phyloP scores from a whole-genome alignment of 1,284 basidiomycete genomes.

The Sphagnurus paluster region DNA sequence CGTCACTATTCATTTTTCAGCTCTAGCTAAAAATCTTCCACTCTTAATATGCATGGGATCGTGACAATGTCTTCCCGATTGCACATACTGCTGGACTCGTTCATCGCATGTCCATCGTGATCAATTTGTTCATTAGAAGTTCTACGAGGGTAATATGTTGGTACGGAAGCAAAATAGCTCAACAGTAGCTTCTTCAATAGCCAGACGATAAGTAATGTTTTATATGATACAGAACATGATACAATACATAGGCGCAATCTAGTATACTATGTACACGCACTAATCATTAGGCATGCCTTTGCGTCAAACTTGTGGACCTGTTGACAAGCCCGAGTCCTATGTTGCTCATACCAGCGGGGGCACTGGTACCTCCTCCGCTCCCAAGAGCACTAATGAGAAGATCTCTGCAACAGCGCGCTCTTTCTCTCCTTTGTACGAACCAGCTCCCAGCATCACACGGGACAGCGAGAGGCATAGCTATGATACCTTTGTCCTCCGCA shows the following conservation, averaged over 20 bases:
- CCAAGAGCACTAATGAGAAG: conserved; percentile 59
- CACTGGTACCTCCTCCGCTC: conserved; percentile 29
- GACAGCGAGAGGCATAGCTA: conserved; percentile 55
- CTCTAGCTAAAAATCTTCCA: too few relatives aligned
- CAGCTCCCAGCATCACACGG: conserved; percentile 61
- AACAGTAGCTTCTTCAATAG: too few relatives aligned
- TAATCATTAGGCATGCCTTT: conserved; percentile 5
- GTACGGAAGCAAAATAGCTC: too few relatives aligned
- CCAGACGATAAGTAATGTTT: too few relatives aligned
- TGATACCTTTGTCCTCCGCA: conserved; percentile 56
- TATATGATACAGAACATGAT: too few relatives aligned
- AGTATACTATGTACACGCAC: not conserved
- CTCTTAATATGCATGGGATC: too few relatives aligned
- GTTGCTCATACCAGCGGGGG: conserved; percentile 27
- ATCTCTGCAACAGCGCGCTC: conserved; percentile 67
- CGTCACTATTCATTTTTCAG: too few relatives aligned
- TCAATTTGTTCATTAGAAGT: too few relatives aligned
- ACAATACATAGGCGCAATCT: not conserved
- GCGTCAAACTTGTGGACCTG: conserved; percentile 30
- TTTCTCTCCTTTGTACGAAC: conserved; percentile 77
- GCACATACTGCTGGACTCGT: too few relatives aligned
- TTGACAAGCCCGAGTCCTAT: conserved; percentile 21
- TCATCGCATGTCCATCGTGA: too few relatives aligned
- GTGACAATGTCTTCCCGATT: too few relatives aligned
- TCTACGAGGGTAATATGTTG: too few relatives aligned